Percentiles rank a stretch among this genome's conserved stretches.
Conservation (phyloP, 1,284 basidiomycete genomes). For the Cerioporus squamosus region DNA sequence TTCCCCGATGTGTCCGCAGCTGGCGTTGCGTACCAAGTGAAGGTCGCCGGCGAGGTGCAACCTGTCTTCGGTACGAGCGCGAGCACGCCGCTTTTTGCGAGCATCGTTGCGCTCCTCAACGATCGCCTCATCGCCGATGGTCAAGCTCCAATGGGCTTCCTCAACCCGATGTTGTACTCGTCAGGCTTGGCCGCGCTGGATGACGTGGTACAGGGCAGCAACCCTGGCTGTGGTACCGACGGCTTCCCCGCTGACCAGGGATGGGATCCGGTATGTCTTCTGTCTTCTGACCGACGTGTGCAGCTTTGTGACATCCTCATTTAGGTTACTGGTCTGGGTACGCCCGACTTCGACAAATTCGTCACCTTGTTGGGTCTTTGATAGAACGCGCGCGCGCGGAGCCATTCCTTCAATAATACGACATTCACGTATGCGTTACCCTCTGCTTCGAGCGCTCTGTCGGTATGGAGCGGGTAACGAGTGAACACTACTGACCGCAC, state of each 20-base stretch:
- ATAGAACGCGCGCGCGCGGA: neutral
- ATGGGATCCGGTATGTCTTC: constrained; percentile 60
- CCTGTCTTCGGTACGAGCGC: constrained; percentile 65
- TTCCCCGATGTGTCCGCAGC: constrained; percentile 32
- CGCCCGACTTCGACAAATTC: constrained; percentile 62
- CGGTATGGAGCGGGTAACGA: neutral
- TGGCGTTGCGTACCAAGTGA: constrained; percentile 53
- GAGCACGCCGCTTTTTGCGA: constrained; percentile 63
- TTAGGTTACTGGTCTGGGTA: constrained; percentile 67
- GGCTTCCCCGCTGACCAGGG: constrained; percentile 56
- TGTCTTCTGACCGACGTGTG: neutral
- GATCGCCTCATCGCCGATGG: constrained; percentile 57
- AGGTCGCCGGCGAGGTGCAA: constrained; percentile 47
- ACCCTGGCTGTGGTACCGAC: constrained; percentile 37
- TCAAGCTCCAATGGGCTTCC: constrained; percentile 58
- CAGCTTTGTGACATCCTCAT: no score
- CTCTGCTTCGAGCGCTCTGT: neutral
- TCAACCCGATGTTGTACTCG: constrained; percentile 65
- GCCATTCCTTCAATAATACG: neutral
- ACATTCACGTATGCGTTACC: neutral
- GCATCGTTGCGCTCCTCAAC: constrained; percentile 60
- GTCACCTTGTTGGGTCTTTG: constrained; percentile 28
- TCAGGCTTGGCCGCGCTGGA: constrained; percentile 50
- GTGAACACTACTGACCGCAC: neutral
- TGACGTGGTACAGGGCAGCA: constrained; percentile 58